phyloP scores from a whole-genome alignment of 768 basidiomycete species.

The Omphalotus guepiniiformis region DNA sequence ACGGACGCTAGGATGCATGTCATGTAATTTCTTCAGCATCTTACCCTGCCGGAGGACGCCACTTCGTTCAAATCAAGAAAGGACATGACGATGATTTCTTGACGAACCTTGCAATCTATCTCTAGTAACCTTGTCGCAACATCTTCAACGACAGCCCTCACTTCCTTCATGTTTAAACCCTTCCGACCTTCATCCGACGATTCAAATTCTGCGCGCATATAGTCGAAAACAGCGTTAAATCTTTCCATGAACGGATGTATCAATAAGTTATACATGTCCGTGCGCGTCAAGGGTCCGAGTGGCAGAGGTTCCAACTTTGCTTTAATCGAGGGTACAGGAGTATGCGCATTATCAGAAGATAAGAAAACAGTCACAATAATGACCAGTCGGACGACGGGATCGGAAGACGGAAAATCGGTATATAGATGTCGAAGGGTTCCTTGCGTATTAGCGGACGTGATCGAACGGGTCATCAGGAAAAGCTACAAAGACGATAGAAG shows the following conservation, averaged over 20 bases:
- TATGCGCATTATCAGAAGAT: constrained; percentile 18
- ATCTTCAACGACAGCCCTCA: constrained; percentile 50
- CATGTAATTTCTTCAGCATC: constrained; percentile 55
- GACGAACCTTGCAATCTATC: constrained; percentile 52
- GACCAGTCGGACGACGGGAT: constrained; percentile 61
- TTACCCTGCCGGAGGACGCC: constrained; percentile 44
- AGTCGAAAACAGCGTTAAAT: constrained; percentile 46
- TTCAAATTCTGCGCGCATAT: constrained; percentile 33
- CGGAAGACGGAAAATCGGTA: constrained; percentile 59
- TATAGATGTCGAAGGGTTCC: constrained; percentile 59
- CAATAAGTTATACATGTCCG: constrained; percentile 60
- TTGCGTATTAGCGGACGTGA: constrained; percentile 44
- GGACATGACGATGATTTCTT: background rate
- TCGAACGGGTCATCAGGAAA: constrained; percentile 65
- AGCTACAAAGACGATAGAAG: constrained; percentile 50
- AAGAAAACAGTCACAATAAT: constrained; percentile 71
- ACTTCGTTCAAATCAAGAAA: background rate
- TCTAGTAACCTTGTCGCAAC: constrained; percentile 57
- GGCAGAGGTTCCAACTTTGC: constrained; percentile 52
- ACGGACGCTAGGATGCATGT: constrained; percentile 40
- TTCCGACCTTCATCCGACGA: constrained; percentile 32
- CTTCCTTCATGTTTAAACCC: constrained; percentile 37
- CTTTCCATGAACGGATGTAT: constrained; percentile 68
- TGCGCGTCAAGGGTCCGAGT: constrained; percentile 50
- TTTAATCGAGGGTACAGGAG: constrained; percentile 28